Base-by-base conservation (phyloP, 768 basidiomycete genomes). In the Tricholoma flavovirens region DNA sequence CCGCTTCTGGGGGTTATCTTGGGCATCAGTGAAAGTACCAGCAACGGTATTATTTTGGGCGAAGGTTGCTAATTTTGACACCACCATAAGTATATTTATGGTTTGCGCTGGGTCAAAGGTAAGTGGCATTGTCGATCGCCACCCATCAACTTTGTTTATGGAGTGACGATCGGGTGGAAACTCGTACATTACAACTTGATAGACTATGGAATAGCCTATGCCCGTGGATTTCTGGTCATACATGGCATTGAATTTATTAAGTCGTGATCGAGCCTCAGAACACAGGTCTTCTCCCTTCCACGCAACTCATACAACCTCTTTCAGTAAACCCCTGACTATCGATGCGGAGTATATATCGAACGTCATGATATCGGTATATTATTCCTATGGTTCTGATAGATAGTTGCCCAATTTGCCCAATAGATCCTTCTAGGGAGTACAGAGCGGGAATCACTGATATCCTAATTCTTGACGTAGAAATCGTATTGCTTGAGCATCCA, bases 401-500 rank as follows among this genome's bases (percentile, higher is more conserved):
- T 24, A 46, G 24, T 7, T 46, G 45, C 22, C 17, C n/a, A 17
- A n/a, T 30, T 9, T 17, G 8, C 26, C 6, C 46, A 29, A 29
- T 9, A 48, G 29, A 48, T 30, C 14, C 15, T 30, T 48, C 24
- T 17, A 9, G 5, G 15, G 7, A 2, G 26, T 29, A 24, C 24
- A 35, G 53, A 29, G 30, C 30, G 29, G 26, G 35, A 14, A 29
- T 21, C 12, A 21, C 19, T 38, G 38, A 36, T 30, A 26, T 9
- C 22, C 50, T 62, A 69, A 30, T 59, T 30, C 59, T 71, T 72
- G 64, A 94, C 81, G 71, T 95, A 95, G 70, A 82, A 89, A 49
- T 85, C 81, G 65, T 93, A 92, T 64, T 93, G 88, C 19, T 73
- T 73, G 61, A 90, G 73, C 93, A 95, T 95, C 93, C 93, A 95